Conservation (phyloP, 106 monocot genomes). For the Iris macrosiphon region DNA sequence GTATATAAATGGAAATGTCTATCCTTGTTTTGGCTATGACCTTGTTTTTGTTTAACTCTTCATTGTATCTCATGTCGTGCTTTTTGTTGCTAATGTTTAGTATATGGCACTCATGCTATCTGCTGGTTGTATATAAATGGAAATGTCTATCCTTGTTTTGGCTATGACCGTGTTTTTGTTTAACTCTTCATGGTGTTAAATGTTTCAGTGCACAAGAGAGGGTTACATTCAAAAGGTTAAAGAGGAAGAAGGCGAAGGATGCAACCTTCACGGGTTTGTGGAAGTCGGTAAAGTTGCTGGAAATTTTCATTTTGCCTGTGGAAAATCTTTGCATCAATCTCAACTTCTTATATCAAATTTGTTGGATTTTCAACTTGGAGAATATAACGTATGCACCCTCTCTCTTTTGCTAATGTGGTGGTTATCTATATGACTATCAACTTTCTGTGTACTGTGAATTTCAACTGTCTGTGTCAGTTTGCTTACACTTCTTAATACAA, state of each 20-base stretch:
- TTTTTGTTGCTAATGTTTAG: too few species aligned
- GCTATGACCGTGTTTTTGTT: background rate
- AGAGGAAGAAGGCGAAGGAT: constrained; percentile 79
- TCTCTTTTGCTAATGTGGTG: background rate
- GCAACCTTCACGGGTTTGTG: constrained; percentile 67
- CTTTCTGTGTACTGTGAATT: background rate
- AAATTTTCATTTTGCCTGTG: constrained; percentile 72
- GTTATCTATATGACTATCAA: background rate
- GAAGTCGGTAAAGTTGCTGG: constrained; percentile 79
- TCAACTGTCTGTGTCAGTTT: background rate
- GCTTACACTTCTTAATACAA: background rate
- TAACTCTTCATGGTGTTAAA: background rate
- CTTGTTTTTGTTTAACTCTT: background rate
- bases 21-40: background rate
- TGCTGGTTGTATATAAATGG: too few species aligned
- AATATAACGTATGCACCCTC: constrained; percentile 15
- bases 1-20: background rate
- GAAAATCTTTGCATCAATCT: constrained; percentile 53
- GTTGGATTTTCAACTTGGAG: constrained; percentile 11
- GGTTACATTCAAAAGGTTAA: constrained; percentile 54
- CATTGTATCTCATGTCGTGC: too few species aligned
- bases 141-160: background rate
- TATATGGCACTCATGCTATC: too few species aligned
- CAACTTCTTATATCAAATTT: constrained; percentile 11
- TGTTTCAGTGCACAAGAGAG: constrained; percentile 50